These are phyloP conservation scores for Melanogaster broomeanus DNA, from an alignment of 768 basidiomycete genomes.

Conservation along the genomic window DNA sequence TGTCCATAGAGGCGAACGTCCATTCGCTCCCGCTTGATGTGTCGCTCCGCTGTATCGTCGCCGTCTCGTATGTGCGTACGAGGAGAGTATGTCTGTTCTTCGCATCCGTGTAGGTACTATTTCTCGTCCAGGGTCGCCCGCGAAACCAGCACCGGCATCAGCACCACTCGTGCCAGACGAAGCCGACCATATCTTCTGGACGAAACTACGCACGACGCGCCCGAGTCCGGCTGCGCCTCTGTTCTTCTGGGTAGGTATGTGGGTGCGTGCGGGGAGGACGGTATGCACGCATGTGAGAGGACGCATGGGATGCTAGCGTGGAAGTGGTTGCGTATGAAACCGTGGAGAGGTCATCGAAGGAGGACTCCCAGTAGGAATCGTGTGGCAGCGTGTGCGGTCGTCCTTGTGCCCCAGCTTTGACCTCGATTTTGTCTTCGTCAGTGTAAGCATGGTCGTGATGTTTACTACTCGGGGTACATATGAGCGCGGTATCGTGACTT, in stretches of 20 bases:
- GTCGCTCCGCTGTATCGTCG: slow-evolving; percentile 18
- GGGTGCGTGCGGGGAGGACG: neutral
- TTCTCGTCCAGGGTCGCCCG: neutral
- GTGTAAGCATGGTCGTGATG: neutral
- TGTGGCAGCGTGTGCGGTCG: slow-evolving; percentile 2
- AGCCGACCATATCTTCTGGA: slow-evolving; percentile 21
- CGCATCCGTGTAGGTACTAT: neutral
- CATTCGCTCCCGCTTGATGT: slow-evolving; percentile 16
- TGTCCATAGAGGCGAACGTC: slow-evolving; percentile 18
- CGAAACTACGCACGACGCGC: slow-evolving; percentile 21
- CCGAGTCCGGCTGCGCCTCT: slow-evolving; percentile 17
- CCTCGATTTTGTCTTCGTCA: neutral
- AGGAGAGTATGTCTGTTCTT: slow-evolving; percentile 5
- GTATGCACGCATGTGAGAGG: neutral
- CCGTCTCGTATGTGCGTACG: neutral
- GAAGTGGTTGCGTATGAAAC: slow-evolving; percentile 1
- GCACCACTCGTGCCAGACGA: slow-evolving; percentile 4
- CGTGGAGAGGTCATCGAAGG: slow-evolving; percentile 17
- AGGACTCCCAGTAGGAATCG: slow-evolving; percentile 1
- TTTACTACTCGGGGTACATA: neutral
- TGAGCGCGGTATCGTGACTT: neutral
- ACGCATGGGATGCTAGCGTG: neutral
- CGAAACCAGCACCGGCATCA: neutral
- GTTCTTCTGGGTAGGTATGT: neutral
- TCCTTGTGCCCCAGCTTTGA: neutral